Conservation (phyloP, 805 yeast genomes). For the Ascoidea asiatica region DNA sequence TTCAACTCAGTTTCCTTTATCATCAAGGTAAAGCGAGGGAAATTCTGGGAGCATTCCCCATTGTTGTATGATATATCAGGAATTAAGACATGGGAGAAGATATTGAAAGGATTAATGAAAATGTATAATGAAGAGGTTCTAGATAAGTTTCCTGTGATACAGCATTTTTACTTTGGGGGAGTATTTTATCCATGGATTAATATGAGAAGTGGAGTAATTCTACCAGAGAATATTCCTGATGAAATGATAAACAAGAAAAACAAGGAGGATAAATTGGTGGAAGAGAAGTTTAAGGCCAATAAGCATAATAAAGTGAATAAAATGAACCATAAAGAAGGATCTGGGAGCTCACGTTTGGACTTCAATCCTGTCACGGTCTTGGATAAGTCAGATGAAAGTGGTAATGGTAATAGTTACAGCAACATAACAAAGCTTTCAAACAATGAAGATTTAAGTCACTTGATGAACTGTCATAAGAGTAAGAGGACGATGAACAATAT, state of each 20-base stretch:
- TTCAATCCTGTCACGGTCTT: neutral
- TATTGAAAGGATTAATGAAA: conserved; percentile 64
- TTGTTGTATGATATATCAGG: conserved; percentile 65
- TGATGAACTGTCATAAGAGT: too few species aligned
- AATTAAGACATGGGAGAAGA: conserved; percentile 66
- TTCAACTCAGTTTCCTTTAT: conserved; percentile 74
- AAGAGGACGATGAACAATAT: too few species aligned
- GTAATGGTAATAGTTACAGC: too few species aligned
- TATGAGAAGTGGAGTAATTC: neutral
- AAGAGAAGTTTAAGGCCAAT: too few species aligned
- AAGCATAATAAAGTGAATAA: too few species aligned
- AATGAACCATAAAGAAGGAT: neutral
- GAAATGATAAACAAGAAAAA: neutral
- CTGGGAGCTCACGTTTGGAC: neutral
- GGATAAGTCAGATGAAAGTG: too few species aligned
- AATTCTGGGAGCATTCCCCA: conserved; percentile 85
- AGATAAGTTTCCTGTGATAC: conserved; percentile 84
- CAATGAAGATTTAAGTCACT: too few species aligned
- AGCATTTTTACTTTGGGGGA: conserved; percentile 72
- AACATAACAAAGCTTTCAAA: too few species aligned
- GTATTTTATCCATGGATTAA: conserved; percentile 29
- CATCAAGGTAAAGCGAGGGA: conserved; percentile 62
- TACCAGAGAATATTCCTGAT: neutral
- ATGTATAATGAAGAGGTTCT: conserved; percentile 86
- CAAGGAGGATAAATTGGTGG: neutral